phyloP scores from a whole-genome alignment of 208 protist species.

The Acanthamoeba triangularis region DNA sequence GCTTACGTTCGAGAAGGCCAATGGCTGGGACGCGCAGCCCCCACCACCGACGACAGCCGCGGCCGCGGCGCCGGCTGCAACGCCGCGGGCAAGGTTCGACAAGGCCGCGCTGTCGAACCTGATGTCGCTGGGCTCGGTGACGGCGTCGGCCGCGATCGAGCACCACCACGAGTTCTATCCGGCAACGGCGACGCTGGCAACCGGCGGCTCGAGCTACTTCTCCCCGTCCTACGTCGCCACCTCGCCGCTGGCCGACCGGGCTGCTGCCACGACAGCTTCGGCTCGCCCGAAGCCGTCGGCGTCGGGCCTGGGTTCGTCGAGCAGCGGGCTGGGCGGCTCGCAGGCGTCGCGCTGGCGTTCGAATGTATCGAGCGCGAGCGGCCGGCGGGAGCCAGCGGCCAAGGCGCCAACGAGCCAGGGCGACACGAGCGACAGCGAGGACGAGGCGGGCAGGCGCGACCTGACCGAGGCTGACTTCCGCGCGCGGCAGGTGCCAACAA shows the following conservation, averaged over 20 bases:
- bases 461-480: background rate
- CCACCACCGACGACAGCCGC: background rate
- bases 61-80: background rate
- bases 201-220: background rate
- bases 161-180: conserved; percentile 34
- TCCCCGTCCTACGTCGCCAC: background rate
- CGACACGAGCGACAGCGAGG: background rate
- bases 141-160: background rate
- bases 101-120: background rate
- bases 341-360: too few relatives aligned
- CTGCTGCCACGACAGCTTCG: background rate
- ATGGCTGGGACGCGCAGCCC: too few relatives aligned
- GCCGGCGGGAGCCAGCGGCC: background rate
- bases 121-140: background rate
- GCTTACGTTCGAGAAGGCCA: too few relatives aligned
- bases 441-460: background rate
- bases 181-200: background rate
- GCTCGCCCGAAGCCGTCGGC: background rate
- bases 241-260: background rate
- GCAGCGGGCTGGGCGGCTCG: too few relatives aligned
- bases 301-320: background rate
- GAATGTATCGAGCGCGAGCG: background rate
- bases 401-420: background rate
- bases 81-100: background rate
- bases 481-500: background rate